phyloP scores from a whole-genome alignment of 768 basidiomycete species.

The Coprinellus micaceus region DNA sequence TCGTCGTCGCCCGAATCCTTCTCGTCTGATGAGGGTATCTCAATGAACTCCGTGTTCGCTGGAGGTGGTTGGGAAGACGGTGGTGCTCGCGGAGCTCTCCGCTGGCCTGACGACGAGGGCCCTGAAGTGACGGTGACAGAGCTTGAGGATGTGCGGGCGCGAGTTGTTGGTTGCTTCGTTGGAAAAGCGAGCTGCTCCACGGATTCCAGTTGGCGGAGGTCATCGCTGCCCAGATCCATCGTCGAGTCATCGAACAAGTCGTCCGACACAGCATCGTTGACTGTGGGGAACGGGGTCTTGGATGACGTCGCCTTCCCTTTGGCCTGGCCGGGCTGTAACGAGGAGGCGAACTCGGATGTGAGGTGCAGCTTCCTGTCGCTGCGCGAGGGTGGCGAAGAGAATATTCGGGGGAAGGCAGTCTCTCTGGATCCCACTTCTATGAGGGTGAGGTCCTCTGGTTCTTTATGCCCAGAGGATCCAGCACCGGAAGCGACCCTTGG shows the following conservation, averaged over 20 bases:
- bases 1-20: constrained; percentile 35
- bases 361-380: constrained; percentile 1
- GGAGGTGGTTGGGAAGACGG: neutral
- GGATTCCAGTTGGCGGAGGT: neutral
- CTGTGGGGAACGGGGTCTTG: neutral
- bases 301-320: neutral
- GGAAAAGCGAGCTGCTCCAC: neutral
- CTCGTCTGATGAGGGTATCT: constrained; percentile 24
- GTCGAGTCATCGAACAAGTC: neutral
- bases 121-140: neutral
- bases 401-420: neutral
- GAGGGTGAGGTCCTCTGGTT: neutral
- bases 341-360: neutral
- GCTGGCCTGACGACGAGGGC: neutral
- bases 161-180: neutral
- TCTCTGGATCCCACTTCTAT: neutral
- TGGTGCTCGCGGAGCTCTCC: neutral
- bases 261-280: neutral
- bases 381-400: neutral
- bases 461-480: neutral
- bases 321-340: neutral
- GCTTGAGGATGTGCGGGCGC: neutral
- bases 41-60: constrained; percentile 30
- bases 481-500: neutral
- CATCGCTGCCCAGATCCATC: constrained; percentile 1